phyloP scores from a whole-genome alignment of 75 land plant genomes.

The Cunninghamia lanceolata region DNA sequence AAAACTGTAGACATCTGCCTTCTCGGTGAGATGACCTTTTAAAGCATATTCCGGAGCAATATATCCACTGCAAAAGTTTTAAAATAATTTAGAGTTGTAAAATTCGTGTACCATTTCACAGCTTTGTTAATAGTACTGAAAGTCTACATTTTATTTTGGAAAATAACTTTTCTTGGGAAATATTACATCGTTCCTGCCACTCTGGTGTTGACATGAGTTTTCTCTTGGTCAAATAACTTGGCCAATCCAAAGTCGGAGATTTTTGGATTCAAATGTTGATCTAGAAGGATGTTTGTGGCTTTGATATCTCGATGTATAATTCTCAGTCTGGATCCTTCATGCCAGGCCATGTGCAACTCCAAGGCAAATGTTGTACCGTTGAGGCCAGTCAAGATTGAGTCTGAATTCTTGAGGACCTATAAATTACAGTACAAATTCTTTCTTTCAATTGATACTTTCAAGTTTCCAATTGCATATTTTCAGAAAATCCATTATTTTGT shows the following conservation, averaged over 20 bases:
- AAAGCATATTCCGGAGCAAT: conserved; percentile 15
- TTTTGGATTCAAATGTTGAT: conserved; percentile 26
- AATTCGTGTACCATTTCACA: not conserved
- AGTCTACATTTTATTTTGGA: not conserved
- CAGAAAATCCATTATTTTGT: not conserved
- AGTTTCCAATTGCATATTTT: not conserved
- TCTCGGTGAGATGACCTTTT: conserved; percentile 11
- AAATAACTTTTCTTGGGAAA: not conserved
- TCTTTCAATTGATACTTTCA: not conserved
- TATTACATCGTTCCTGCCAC: conserved; percentile 47
- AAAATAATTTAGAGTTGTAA: not conserved
- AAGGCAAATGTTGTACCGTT: conserved; percentile 27
- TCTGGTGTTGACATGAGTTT: conserved; percentile 41
- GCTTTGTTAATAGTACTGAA: not conserved
- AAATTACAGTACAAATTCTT: not conserved
- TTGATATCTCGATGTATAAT: conserved; percentile 52
- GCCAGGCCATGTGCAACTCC: conserved; percentile 41
- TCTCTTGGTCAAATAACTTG: conserved; percentile 17
- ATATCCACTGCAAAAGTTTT: not conserved
- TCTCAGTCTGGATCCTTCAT: conserved; percentile 30
- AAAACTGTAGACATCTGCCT: conserved; percentile 14
- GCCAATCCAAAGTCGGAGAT: conserved; percentile 38
- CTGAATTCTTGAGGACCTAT: conserved; percentile 2
- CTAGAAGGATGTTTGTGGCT: conserved; percentile 40
- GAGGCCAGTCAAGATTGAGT: conserved; percentile 22